Evolutionary conservation across 352 stramenopile species (phyloP).

Genomic region (Globisporangium polare): DNA sequence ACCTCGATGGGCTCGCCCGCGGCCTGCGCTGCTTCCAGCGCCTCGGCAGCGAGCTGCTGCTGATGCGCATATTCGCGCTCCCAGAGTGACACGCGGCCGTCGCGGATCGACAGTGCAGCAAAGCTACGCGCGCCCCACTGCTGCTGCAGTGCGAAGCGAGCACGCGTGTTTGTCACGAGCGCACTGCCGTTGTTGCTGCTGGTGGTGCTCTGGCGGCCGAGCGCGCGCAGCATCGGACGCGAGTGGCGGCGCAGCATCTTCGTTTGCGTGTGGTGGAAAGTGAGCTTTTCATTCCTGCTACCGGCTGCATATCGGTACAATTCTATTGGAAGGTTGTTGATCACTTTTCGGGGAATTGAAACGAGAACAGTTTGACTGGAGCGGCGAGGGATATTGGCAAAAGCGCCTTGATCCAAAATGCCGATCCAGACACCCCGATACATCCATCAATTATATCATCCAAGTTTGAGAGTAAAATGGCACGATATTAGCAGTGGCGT

Average conservation of each 20-base stretch:
- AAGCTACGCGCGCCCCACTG: constrained; percentile 1
- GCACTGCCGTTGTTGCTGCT: background rate
- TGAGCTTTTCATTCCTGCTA: constrained; percentile 3
- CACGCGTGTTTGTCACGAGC: background rate
- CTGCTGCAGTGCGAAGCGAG: background rate
- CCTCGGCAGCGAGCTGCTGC: constrained; percentile 18
- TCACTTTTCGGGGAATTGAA: no score
- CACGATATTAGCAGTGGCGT: no score
- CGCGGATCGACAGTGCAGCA: constrained; percentile 29
- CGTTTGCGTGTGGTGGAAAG: background rate
- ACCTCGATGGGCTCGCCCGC: constrained; percentile 40
- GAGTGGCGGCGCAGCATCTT: background rate
- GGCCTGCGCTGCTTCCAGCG: constrained; percentile 5
- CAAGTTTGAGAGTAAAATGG: no score
- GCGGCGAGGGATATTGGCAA: no score
- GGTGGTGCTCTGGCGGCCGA: background rate
- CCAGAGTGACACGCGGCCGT: constrained; percentile 50
- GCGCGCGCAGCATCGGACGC: background rate
- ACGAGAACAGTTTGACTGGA: no score
- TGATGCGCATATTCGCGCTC: constrained; percentile 51
- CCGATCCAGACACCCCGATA: no score
- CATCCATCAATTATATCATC: no score
- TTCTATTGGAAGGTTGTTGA: no score
- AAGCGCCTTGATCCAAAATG: no score
- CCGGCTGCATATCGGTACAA: no score